Evolutionary conservation across 805 yeast species (phyloP), one percentile per base, ranked within the genome.

Genomic region (Suhomyces faveliae): DNA sequence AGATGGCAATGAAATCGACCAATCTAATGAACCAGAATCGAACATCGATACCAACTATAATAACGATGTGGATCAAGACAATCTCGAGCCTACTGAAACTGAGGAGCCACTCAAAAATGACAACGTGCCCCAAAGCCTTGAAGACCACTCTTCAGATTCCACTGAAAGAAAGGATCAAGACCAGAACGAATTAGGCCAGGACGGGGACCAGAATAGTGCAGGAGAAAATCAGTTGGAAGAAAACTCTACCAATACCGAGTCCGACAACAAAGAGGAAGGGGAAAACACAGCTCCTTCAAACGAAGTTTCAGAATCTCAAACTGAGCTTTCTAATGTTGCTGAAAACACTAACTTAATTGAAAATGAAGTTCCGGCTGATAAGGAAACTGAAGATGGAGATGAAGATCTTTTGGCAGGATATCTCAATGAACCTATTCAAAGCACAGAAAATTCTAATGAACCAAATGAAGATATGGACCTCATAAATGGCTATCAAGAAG

Each of bases 171-270:
- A 37, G 4, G 40, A 37, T 20, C 40, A 20, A 37, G 7, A 35
- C 19, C 21, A 17, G n/a, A n/a, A n/a, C n/a, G n/a, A n/a, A n/a
- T n/a, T n/a, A 35, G 19, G 11, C 21, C 21, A 27, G n/a, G 30
- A 27, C 7, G 30, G n/a, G 2, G 15, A 25, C 29, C 29, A 30
- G 13, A 13, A 33, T 13, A 33, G 19, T 5, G 35, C 42, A 37
- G 40, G 57, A 1, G 49, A 47, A 13, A 58, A 58, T 10, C 45
- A 59, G 4, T 53, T 50, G 3, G 54, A 53, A 37, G 35, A 42
- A 5, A 46, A 27, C 2, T 30, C 35, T 1, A n/a, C 2, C 15
- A 9, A 27, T n/a, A 15, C 15, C 6, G 15, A 27, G 30, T 5
- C 30, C 30, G 30, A 27, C 11, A 27, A 12, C 6, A n/a, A 12